phyloP scores from a whole-genome alignment of 352 stramenopile species.

The Phytophthora rubi region DNA sequence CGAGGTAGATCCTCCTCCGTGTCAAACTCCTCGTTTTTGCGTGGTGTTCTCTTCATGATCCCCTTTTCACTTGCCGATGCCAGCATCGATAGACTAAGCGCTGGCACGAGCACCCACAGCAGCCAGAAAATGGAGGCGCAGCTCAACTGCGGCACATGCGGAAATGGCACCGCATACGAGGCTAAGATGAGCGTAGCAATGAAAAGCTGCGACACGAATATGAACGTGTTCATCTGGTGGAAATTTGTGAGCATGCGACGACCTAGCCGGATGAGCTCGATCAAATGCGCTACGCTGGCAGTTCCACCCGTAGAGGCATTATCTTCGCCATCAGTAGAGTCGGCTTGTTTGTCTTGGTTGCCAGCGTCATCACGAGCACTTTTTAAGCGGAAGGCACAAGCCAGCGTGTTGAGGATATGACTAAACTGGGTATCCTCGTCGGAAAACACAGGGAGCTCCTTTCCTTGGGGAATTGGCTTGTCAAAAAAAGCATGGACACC shows the following conservation, averaged over 20 bases:
- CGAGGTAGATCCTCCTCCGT: constrained; percentile 65
- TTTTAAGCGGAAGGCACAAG: constrained; percentile 77
- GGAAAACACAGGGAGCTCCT: constrained; percentile 65
- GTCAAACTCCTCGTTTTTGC: constrained; percentile 83
- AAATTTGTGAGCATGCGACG: constrained; percentile 87
- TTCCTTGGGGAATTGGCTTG: constrained; percentile 60
- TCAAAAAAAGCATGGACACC: constrained; percentile 78
- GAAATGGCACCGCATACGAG: constrained; percentile 78
- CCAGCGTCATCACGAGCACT: constrained; percentile 30
- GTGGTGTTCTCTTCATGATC: constrained; percentile 86
- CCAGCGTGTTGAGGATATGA: constrained; percentile 83
- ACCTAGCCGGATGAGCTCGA: constrained; percentile 83
- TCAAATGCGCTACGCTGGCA: constrained; percentile 67
- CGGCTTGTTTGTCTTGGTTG: constrained; percentile 14
- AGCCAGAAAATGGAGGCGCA: constrained; percentile 86
- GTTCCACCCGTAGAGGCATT: constrained; percentile 41
- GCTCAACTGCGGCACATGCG: constrained; percentile 73
- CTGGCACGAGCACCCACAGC: constrained; percentile 80
- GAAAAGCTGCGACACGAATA: constrained; percentile 87
- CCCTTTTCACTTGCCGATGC: constrained; percentile 69
- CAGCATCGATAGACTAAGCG: constrained; percentile 80
- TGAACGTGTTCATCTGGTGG: constrained; percentile 82
- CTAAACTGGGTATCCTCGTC: constrained; percentile 84
- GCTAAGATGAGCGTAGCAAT: constrained; percentile 76
- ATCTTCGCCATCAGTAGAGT: constrained; percentile 25